Conservation (phyloP, 2,329 filamentous ascomycete species). For the Bipolaris sorokiniana region DNA sequence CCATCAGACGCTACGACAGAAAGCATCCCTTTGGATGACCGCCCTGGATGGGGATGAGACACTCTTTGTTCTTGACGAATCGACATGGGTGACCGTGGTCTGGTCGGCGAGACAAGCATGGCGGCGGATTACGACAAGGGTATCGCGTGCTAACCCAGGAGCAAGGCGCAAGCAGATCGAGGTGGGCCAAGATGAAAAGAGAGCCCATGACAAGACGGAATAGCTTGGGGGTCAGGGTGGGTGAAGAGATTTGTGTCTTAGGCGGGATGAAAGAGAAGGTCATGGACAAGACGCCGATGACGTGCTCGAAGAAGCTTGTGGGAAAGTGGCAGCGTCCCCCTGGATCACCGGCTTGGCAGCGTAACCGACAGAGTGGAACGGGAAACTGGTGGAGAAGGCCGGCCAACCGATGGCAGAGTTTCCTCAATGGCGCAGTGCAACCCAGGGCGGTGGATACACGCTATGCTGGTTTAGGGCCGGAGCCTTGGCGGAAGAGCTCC, state of each 20-base stretch:
- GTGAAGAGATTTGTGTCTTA: background rate
- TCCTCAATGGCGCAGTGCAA: slow-evolving; percentile 29
- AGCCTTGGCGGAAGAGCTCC: slow-evolving; percentile 14
- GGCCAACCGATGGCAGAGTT: slow-evolving; percentile 38
- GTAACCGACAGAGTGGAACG: slow-evolving; percentile 41
- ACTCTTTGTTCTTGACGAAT: background rate
- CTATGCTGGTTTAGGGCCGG: slow-evolving; percentile 30
- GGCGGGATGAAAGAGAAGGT: slow-evolving; percentile 15
- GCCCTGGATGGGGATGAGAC: background rate
- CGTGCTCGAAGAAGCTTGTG: slow-evolving; percentile 20
- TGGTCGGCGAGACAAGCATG: no score
- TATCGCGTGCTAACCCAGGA: no score
- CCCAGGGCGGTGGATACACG: slow-evolving; percentile 38
- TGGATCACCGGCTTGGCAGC: slow-evolving; percentile 18
- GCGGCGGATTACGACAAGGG: no score
- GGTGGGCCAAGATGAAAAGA: no score
- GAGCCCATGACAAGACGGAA: no score
- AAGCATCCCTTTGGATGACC: no score
- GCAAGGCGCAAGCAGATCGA: no score
- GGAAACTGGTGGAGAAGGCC: slow-evolving; percentile 33
- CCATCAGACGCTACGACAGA: no score
- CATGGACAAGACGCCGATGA: slow-evolving; percentile 26
- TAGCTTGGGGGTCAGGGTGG: no score
- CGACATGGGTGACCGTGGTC: no score
- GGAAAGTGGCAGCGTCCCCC: slow-evolving; percentile 6